phyloP scores from a whole-genome alignment of 1,139 yeast genomes.

The Pichia sp. region DNA sequence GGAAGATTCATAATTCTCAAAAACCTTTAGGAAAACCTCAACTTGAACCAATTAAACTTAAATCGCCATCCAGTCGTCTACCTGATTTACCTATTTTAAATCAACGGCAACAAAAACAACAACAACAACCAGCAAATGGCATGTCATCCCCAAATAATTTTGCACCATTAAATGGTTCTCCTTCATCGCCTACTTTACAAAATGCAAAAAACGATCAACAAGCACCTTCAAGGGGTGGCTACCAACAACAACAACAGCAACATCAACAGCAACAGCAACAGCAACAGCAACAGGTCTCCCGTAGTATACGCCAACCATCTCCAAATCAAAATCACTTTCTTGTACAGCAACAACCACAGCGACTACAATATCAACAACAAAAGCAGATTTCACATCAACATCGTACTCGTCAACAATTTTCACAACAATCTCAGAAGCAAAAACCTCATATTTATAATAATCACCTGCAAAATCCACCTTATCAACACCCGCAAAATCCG shows the following conservation, averaged over 20 bases:
- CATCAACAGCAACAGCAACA: too few relatives aligned
- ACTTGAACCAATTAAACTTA: slow-evolving; percentile 9
- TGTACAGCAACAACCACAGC: slow-evolving; percentile 10
- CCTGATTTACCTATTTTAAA: slow-evolving; percentile 18
- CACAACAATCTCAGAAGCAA: slow-evolving; percentile 1
- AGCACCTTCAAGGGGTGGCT: too few relatives aligned
- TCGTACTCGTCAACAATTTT: not conserved
- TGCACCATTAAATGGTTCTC: too few relatives aligned
- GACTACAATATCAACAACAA: slow-evolving; percentile 2
- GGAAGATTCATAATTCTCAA: slow-evolving; percentile 16
- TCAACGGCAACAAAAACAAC: too few relatives aligned
- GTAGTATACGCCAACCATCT: not conserved
- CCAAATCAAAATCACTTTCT: slow-evolving; percentile 7
- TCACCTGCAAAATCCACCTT: slow-evolving; percentile 1
- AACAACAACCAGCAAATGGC: too few relatives aligned
- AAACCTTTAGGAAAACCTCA: slow-evolving; percentile 12
- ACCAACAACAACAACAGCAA: too few relatives aligned
- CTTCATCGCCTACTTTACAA: too few relatives aligned
- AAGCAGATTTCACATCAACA: slow-evolving; percentile 3
- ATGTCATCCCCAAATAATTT: too few relatives aligned
- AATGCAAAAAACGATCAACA: too few relatives aligned
- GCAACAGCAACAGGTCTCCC: slow-evolving; percentile 5
- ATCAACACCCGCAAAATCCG: too few relatives aligned
- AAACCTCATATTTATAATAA: not conserved
- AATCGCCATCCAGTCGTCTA: slow-evolving; percentile 16